A percentile compares a stretch with the other conserved stretches of the same genome.
Conservation (phyloP, 1,284 basidiomycete genomes). For the Irpex sp. region DNA sequence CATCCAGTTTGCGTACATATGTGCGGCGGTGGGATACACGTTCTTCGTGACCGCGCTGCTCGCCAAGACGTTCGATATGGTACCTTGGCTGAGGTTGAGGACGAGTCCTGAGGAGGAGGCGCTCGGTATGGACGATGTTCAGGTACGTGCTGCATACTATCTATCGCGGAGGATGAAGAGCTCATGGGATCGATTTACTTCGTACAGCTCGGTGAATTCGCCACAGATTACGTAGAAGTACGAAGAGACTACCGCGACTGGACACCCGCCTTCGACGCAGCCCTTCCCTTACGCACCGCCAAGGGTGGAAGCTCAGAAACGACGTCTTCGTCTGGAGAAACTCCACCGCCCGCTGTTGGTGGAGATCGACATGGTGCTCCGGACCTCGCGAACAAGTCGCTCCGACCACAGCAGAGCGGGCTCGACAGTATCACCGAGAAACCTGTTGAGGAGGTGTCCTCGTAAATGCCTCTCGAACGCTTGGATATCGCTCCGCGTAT, state of each 20-base stretch:
- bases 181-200: neutral
- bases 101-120: conserved; percentile 74
- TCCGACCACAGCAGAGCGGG: neutral
- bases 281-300: neutral
- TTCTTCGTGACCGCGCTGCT: conserved; percentile 67
- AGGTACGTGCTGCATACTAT: conserved; percentile 41
- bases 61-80: conserved; percentile 66
- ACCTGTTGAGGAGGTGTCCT: conserved; percentile 1
- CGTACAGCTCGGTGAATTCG: conserved; percentile 68
- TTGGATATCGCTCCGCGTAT: neutral
- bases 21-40: conserved; percentile 59
- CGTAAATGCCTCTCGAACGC: too few relatives aligned
- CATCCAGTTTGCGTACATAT: conserved; percentile 81
- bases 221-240: conserved; percentile 74
- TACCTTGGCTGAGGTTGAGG: conserved; percentile 75
- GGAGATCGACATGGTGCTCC: neutral
- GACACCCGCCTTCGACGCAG: conserved; percentile 28
- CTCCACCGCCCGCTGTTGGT: neutral
- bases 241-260: conserved; percentile 63
- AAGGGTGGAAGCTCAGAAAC: conserved; percentile 10
- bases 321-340: conserved; percentile 9
- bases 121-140: conserved; percentile 84
- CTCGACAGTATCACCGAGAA: conserved; percentile 1
- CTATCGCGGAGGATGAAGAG: neutral
- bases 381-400: neutral